Conservation (phyloP, 2,329 filamentous ascomycete species). For the Chalara sp. region DNA sequence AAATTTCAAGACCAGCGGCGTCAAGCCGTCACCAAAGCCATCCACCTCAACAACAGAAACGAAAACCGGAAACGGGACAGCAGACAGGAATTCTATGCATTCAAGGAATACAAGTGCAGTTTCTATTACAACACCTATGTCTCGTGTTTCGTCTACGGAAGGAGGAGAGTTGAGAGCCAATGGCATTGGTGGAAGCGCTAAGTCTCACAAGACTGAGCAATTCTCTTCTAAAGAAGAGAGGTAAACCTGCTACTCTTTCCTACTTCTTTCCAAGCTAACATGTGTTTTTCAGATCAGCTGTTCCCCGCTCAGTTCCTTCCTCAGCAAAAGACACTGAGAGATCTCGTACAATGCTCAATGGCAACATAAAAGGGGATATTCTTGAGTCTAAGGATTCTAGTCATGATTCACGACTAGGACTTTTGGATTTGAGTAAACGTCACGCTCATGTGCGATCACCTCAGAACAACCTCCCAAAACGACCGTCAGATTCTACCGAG, state of each 20-base stretch:
- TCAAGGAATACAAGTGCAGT: conserved; percentile 14
- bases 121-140: conserved; percentile 16
- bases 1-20: conserved; percentile 22
- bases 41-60: conserved; percentile 4
- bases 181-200: not conserved
- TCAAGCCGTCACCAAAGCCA: conserved; percentile 17
- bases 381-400: conserved; percentile 1
- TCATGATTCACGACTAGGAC: conserved; percentile 5
- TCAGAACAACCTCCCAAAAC: conserved; percentile 15
- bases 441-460: conserved; percentile 23
- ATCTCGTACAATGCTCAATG: conserved; percentile 1
- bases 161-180: not conserved
- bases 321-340: not conserved
- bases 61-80: not conserved
- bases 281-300: no score
- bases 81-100: conserved; percentile 10
- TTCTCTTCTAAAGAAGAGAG: no score
- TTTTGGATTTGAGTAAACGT: conserved; percentile 6
- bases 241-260: no score
- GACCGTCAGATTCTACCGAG: conserved; percentile 20
- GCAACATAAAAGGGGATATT: not conserved
- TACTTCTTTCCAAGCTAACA: no score
- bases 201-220: not conserved
- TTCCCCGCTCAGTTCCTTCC: not conserved
- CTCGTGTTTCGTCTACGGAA: conserved; percentile 18